These are phyloP conservation scores for Xylaria sp. DNA, from an alignment of 2,329 filamentous ascomycete species.

Conservation along the genomic window DNA sequence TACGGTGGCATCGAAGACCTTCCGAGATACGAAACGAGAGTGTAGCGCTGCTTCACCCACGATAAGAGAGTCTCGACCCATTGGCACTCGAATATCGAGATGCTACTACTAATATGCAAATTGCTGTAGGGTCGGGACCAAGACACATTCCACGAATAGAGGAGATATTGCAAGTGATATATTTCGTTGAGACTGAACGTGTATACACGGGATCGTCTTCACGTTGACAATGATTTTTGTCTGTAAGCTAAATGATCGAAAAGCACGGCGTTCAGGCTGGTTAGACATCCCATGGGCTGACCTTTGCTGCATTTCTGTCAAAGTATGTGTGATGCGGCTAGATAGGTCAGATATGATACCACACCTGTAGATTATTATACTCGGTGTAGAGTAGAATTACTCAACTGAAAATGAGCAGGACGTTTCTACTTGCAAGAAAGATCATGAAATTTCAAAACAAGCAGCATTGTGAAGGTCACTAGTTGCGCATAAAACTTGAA, in stretches of 20 bases:
- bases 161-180: neutral
- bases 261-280: constrained; percentile 33
- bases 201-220: neutral
- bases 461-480: neutral
- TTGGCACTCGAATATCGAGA: neutral
- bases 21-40: neutral
- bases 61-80: neutral
- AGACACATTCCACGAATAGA: neutral
- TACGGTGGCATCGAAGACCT: neutral
- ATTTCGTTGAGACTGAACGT: neutral
- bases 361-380: neutral
- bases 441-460: neutral
- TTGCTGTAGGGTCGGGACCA: neutral
- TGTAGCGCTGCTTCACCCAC: neutral
- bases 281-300: constrained; percentile 1
- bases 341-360: neutral
- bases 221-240: neutral
- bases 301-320: constrained; percentile 4
- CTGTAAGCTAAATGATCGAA: constrained; percentile 16
- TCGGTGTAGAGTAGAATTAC: neutral
- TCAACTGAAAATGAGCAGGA: neutral
- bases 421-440: neutral
- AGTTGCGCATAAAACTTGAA: too few species aligned
- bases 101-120: neutral
- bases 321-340: neutral